Evolutionary conservation across 2,329 filamentous ascomycete species (phyloP).

Genomic region (Paracamarosporium sp.): DNA sequence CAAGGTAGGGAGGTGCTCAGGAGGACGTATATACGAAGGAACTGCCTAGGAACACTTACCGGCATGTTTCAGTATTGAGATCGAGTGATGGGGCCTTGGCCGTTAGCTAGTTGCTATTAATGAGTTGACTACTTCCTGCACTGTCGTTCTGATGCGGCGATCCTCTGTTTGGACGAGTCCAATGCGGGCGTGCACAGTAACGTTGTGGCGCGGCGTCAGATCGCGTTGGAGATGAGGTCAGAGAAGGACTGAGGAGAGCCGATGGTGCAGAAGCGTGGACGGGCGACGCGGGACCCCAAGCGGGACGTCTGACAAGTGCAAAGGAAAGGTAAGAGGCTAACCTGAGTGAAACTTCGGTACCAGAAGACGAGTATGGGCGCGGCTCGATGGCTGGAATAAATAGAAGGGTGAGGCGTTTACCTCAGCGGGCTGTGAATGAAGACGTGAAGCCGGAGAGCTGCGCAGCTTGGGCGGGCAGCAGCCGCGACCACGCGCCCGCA

Average conservation of each 20-base stretch:
- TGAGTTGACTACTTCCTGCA: background rate
- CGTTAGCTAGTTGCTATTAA: slow-evolving; percentile 12
- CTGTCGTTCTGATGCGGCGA: slow-evolving; percentile 3
- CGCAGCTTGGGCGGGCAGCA: background rate
- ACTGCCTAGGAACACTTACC: slow-evolving; percentile 27
- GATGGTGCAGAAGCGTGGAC: slow-evolving; percentile 24
- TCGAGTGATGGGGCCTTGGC: slow-evolving; percentile 14
- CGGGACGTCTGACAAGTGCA: slow-evolving; percentile 3
- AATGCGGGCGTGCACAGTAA: slow-evolving; percentile 7
- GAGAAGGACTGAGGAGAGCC: slow-evolving; percentile 25
- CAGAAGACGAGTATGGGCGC: background rate
- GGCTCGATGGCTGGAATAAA: background rate
- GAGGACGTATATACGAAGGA: slow-evolving; percentile 8
- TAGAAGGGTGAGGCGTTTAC: background rate
- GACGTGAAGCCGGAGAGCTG: background rate
- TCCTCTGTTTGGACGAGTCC: slow-evolving; percentile 13
- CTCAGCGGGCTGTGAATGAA: slow-evolving; percentile 4
- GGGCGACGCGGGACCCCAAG: slow-evolving; percentile 13
- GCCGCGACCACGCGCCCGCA: slow-evolving; percentile 11
- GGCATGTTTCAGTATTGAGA: slow-evolving; percentile 29
- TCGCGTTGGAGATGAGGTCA: slow-evolving; percentile 23
- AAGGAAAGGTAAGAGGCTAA: background rate
- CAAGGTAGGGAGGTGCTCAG: background rate
- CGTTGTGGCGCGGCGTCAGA: slow-evolving; percentile 12
- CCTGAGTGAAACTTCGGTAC: background rate